Evolutionary conservation across 2,329 filamentous ascomycete species (phyloP).

Genomic region (Seiridium unicorne): DNA sequence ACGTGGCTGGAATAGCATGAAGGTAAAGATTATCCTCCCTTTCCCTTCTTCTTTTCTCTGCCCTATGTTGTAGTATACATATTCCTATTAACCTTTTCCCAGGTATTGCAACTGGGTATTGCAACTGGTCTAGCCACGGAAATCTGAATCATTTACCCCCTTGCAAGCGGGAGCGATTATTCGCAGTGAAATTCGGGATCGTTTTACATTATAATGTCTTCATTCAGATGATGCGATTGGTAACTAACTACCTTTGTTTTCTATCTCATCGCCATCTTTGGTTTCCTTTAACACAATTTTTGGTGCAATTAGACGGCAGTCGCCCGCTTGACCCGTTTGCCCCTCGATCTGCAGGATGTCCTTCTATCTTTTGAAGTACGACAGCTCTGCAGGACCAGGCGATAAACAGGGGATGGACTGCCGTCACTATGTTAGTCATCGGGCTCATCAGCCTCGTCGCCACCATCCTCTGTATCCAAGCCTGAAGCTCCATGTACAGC

Average conservation of each 20-base stretch:
- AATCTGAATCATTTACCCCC: too few species aligned
- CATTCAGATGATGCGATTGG: neutral
- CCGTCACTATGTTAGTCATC: conserved; percentile 60
- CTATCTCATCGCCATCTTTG: neutral
- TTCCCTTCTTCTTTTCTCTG: too few species aligned
- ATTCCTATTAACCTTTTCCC: too few species aligned
- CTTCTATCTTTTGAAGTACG: neutral
- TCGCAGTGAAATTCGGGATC: too few species aligned
- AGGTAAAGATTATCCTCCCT: too few species aligned
- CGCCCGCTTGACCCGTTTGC: conserved; percentile 26
- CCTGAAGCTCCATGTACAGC: conserved; percentile 18
- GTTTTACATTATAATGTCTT: too few species aligned
- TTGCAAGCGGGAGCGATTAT: too few species aligned
- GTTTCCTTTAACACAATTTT: neutral
- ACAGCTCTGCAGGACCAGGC: conserved; percentile 51
- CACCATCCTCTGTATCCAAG: conserved; percentile 47
- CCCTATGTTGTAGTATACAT: too few species aligned
- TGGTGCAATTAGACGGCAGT: conserved; percentile 15
- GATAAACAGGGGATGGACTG: conserved; percentile 63
- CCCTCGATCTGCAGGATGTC: conserved; percentile 22
- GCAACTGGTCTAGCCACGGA: too few species aligned
- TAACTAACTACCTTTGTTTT: neutral
- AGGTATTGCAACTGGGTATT: too few species aligned
- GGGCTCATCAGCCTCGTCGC: conserved; percentile 63
- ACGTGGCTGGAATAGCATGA: too few species aligned